phyloP scores from a whole-genome alignment of 257 asterid genomes.

The Solanum arcanum region DNA sequence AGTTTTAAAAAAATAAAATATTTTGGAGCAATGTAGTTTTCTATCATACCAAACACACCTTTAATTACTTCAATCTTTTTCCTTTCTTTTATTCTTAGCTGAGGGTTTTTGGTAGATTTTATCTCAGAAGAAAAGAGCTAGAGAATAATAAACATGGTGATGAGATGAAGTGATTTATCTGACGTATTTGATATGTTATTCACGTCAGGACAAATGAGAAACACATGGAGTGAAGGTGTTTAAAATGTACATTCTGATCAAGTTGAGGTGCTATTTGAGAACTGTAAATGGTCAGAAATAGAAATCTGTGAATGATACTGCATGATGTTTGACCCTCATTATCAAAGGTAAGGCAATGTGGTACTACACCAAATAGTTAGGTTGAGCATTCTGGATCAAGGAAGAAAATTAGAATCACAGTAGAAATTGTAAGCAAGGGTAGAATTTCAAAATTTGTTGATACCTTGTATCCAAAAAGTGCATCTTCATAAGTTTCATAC shows the following conservation, averaged over 20 bases:
- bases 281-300: not conserved
- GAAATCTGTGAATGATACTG: not conserved
- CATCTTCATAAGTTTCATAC: slow-evolving; percentile 93
- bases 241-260: not conserved
- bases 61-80: not conserved
- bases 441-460: not conserved
- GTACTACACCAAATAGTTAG: not conserved
- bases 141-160: not conserved
- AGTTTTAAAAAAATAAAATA: not conserved
- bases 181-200: not conserved
- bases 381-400: not conserved
- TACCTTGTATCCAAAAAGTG: slow-evolving; percentile 94
- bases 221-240: not conserved
- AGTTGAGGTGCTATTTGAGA: not conserved
- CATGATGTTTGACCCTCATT: not conserved
- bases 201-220: not conserved
- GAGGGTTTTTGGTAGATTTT: not conserved
- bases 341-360: not conserved
- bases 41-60: not conserved
- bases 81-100: not conserved
- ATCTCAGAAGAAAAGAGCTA: not conserved
- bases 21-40: not conserved
- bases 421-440: not conserved
- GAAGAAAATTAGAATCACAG: not conserved
- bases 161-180: not conserved